A percentile compares a stretch with the other conserved stretches of the same genome.
Conservation (phyloP, 805 yeast species). For the Tetrapisispora fleetii region DNA sequence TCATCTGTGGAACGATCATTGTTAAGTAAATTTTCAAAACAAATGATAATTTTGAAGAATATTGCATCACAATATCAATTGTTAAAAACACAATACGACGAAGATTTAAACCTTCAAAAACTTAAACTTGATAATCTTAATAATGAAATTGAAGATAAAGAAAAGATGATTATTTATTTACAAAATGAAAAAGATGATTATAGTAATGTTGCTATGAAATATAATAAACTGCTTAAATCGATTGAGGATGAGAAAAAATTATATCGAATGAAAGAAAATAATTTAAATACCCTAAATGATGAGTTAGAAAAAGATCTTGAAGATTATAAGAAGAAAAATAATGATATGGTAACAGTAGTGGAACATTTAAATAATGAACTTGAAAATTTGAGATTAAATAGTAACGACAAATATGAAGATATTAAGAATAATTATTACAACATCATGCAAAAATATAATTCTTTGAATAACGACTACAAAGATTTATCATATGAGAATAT, state of each 20-base stretch:
- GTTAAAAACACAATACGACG: neutral
- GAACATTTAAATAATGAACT: conserved; percentile 15
- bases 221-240: conserved; percentile 8
- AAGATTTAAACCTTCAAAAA: neutral
- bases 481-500: conserved; percentile 7
- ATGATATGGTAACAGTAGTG: conserved; percentile 2
- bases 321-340: neutral
- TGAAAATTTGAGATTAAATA: conserved; percentile 14
- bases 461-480: conserved; percentile 7
- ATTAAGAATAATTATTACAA: conserved; percentile 11
- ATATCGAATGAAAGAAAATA: conserved; percentile 13
- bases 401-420: conserved; percentile 22
- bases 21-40: conserved; percentile 16
- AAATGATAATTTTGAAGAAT: conserved; percentile 6
- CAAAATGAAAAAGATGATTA: conserved; percentile 4
- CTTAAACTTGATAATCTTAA: neutral
- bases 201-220: conserved; percentile 4
- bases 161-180: conserved; percentile 7
- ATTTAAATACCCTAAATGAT: conserved; percentile 18
- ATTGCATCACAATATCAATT: neutral
- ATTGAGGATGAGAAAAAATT: conserved; percentile 11
- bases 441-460: conserved; percentile 8
- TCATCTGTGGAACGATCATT: conserved; percentile 11
- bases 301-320: conserved; percentile 14
- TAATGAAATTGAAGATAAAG: conserved; percentile 9